Evolutionary conservation across 495 filamentous ascomycete species (phyloP), one percentile per base, ranked within the genome.

Genomic region (Daldinia childiae): DNA sequence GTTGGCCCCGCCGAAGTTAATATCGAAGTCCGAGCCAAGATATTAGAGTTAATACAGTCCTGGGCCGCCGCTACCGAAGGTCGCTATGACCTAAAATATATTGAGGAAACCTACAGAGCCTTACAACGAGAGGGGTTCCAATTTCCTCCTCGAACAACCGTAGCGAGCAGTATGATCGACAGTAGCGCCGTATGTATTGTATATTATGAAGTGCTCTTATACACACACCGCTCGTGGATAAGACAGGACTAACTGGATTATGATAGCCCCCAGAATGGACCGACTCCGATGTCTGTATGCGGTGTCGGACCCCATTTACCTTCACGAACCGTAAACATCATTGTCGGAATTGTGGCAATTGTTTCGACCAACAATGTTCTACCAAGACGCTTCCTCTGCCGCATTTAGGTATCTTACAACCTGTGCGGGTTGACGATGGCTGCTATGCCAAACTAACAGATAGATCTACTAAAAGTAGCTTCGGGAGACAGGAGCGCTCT

Each of bases 251-350:
- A 43, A 64, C 64, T 69, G 38, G 68, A 58, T 48, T n/a, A 58
- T 19, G 27, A 55, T 70, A 97, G 94, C 95, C 95, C 3, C 95
- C 95, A 4, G 95, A 98, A 79, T 99, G 95, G 95, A 90, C 90
- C 32, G 96, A 99, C 79, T 97, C 95, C 1, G 95, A 99, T 73
- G 95, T 99, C 26, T 99, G 95, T 76, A 98, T 99, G 95, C 89
- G 95, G 78, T 99, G 95, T 74, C 89, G 95, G 64, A 97, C 94
- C 24, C 79, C 93, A 6, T 99, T 99, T 75, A 97, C 92, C 36
- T 98, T 98, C 76, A 98, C 93, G 64, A 99, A 99, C 78, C 89
- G 95, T 74, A 99, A 98, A 73, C 95, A 99, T 74, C 95, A 99
- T 79, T 99, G 95, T 74, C 89, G 95, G 50, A 99, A 99, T 76